Percentiles rank a stretch among this genome's conserved stretches.
Conservation (phyloP, 2,329 filamentous ascomycete genomes). For the Xylariales sp. region DNA sequence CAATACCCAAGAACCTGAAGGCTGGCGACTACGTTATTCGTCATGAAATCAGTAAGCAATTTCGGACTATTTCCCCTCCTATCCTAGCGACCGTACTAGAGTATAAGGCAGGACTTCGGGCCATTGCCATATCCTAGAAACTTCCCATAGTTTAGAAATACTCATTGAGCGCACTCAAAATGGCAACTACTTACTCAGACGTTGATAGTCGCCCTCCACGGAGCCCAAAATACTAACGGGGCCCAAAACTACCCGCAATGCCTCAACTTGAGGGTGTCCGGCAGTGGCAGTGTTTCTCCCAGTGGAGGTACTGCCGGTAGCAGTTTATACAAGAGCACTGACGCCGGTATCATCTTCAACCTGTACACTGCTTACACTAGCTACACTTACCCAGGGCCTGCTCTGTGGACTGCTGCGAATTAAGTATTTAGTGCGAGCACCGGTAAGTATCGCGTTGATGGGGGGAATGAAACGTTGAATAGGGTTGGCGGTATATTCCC, state of each 20-base stretch:
- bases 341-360: constrained; percentile 47
- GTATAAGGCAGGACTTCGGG: not conserved
- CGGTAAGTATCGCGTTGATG: not conserved
- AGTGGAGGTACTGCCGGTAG: constrained; percentile 49
- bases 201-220: constrained; percentile 27
- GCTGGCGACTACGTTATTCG: constrained; percentile 63
- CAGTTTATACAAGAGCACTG: constrained; percentile 47
- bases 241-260: constrained; percentile 60
- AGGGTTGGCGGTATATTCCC: too few relatives aligned
- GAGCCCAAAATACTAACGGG: constrained; percentile 50
- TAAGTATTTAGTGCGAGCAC: constrained; percentile 6
- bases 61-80: not conserved
- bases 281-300: constrained; percentile 45
- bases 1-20: constrained; percentile 57
- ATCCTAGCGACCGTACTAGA: not conserved
- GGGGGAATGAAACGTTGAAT: not conserved
- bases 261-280: constrained; percentile 56
- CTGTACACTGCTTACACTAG: constrained; percentile 40
- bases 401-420: constrained; percentile 44
- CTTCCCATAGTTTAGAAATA: not conserved
- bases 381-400: constrained; percentile 45
- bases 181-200: not conserved
- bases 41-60: constrained; percentile 55
- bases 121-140: not conserved
- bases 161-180: not conserved